phyloP scores from a whole-genome alignment of 768 basidiomycete species.

The Podaxis sp. region DNA sequence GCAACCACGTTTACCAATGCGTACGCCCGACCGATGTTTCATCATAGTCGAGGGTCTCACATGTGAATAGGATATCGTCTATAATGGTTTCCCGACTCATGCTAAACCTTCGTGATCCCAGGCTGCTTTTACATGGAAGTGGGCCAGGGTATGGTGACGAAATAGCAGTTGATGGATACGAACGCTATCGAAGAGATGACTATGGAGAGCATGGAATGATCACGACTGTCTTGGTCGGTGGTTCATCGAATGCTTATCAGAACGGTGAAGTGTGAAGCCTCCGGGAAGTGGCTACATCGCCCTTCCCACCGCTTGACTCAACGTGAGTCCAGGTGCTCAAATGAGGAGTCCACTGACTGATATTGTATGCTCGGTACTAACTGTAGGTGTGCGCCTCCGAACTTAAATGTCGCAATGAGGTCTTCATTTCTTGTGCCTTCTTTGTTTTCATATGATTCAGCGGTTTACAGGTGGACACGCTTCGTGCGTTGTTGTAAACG shows the following conservation, averaged over 20 bases:
- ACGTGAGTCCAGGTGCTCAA: neutral
- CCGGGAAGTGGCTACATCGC: neutral
- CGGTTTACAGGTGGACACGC: too few species aligned
- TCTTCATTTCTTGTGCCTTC: too few species aligned
- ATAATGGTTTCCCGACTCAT: constrained; percentile 18
- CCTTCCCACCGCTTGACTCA: too few species aligned
- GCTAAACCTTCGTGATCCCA: constrained; percentile 23
- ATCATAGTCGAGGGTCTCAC: neutral
- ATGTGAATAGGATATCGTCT: constrained; percentile 14
- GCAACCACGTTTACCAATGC: constrained; percentile 24
- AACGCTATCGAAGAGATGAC: neutral
- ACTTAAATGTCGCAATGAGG: too few species aligned
- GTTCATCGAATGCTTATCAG: neutral
- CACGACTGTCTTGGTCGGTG: neutral
- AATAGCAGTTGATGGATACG: neutral
- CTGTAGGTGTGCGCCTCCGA: too few species aligned
- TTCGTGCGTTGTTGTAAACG: too few species aligned
- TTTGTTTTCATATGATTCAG: too few species aligned
- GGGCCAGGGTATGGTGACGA: neutral
- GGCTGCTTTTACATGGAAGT: neutral
- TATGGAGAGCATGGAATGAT: neutral
- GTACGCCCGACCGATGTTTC: constrained; percentile 11
- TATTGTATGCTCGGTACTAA: too few species aligned
- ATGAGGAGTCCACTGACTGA: neutral
- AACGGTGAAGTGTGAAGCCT: neutral